Percentiles rank a stretch among this genome's conserved stretches.
Evolutionary conservation across 2,329 filamentous ascomycete genomes (phyloP).

Genomic region (Zymoseptoria crescenta): DNA sequence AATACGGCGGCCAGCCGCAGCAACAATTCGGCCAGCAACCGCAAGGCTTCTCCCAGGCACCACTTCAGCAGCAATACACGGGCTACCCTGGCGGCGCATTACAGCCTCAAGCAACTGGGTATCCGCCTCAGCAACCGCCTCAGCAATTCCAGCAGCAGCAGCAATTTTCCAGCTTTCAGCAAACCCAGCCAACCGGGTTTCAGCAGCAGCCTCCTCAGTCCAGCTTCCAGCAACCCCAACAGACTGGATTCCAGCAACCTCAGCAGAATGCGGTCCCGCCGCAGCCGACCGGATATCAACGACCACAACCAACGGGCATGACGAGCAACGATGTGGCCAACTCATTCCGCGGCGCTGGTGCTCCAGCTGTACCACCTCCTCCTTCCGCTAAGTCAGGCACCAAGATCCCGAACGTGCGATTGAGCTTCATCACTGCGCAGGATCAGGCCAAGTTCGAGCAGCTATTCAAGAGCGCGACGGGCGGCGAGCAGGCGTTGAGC

Average conservation of each 20-base stretch:
- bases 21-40: constrained; percentile 48
- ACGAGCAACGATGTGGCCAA: constrained; percentile 58
- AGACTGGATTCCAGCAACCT: constrained; percentile 45
- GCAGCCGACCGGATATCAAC: constrained; percentile 32
- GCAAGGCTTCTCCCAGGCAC: constrained; percentile 45
- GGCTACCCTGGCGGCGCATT: constrained; percentile 47
- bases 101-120: constrained; percentile 31
- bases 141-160: constrained; percentile 13
- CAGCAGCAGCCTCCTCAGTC: constrained; percentile 35
- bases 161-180: constrained; percentile 14
- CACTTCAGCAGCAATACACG: constrained; percentile 60
- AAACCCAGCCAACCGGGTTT: constrained; percentile 33
- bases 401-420: constrained; percentile 85
- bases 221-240: constrained; percentile 35
- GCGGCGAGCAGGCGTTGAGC: constrained; percentile 74
- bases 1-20: constrained; percentile 39
- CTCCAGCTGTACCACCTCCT: constrained; percentile 49
- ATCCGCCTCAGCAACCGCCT: constrained; percentile 28
- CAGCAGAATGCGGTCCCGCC: constrained; percentile 34
- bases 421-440: constrained; percentile 91
- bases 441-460: constrained; percentile 98
- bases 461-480: constrained; percentile 90
- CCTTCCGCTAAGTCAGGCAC: constrained; percentile 56
- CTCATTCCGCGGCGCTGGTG: constrained; percentile 47
- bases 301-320: constrained; percentile 50